Base-by-base conservation (phyloP, 306 rosid genomes). In the Dicorynia guianensis region DNA sequence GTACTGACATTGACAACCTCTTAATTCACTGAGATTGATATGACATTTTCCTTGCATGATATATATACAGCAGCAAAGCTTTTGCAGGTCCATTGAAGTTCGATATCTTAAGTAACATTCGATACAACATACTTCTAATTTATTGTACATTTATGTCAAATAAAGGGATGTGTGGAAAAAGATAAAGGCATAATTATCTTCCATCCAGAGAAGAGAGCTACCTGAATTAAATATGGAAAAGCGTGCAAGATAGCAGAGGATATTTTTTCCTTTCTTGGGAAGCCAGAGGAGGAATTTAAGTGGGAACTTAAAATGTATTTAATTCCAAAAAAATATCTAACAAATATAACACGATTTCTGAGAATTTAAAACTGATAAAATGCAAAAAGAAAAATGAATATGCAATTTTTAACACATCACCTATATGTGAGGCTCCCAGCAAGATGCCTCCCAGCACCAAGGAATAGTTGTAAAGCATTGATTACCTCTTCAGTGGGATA, bases 401-500 rank as follows among this genome's bases (percentile, higher is more conserved):
- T 19, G 20, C 35, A 11, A 63, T 50, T 67, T 64, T 67, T 67
- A 74, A 39, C 18, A 65, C 59, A 19, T 78, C 88, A 94, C 98
- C 98, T 90, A 76, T 87, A 94, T 30, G 97, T 83, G 53, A 82
- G 80, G 78, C 97, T 92, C 85, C 89, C 89, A 55, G 79, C 52
- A 50, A 90, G 81, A 61, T 84, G 74, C 80, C 79, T 79, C 64
- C 92, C 90, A 34, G 88, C 93, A 60, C 82, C 83, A 49, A 88
- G 82, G 71, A 92, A 85, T 34, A 95, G 83, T 64, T 77, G 76
- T 70, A 92, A 79, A 67, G 95, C 97, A 17, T 77, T 79, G 83
- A 90, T 82, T 81, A 85, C 96, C 40, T 86, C 84, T 64, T 81
- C 72, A 8, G 92, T 77, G 11, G 92, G 83, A 85, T 95, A 92